A percentile compares a stretch with the other conserved stretches of the same genome.
phyloP scores from a whole-genome alignment of 2,329 filamentous ascomycete genomes.

The Ampelomyces quisqualis region DNA sequence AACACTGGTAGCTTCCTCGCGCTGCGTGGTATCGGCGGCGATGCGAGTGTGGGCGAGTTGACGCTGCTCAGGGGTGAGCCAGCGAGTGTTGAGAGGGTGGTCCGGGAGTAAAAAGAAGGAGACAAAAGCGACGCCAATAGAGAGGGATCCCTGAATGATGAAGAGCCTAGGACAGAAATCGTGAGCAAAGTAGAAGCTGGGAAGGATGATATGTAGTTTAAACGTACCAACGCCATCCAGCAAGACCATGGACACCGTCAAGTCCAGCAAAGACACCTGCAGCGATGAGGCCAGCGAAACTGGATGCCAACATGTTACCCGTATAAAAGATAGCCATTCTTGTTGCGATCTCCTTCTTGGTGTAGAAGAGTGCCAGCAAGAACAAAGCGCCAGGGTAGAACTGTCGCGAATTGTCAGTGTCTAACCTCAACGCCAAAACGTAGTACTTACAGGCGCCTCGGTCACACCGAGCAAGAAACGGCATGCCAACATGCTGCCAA shows the following conservation, averaged over 20 bases:
- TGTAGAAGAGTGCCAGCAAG: constrained; percentile 65
- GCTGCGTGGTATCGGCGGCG: constrained; percentile 52
- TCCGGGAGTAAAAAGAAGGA: constrained; percentile 45
- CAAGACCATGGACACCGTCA: constrained; percentile 20
- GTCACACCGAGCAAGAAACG: constrained; percentile 37
- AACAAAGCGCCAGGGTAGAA: constrained; percentile 64
- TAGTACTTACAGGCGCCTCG: too few species aligned
- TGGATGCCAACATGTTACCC: constrained; percentile 17
- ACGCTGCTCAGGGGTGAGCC: constrained; percentile 50
- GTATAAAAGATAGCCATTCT: constrained; percentile 13
- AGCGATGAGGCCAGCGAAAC: constrained; percentile 19
- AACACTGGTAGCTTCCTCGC: constrained; percentile 46
- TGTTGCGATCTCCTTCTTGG: constrained; percentile 49
- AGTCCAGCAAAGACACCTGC: constrained; percentile 18
- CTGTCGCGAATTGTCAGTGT: too few species aligned
- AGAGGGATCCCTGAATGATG: constrained; percentile 17
- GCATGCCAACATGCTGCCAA: constrained; percentile 30
- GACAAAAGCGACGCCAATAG: constrained; percentile 30
- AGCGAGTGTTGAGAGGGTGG: constrained; percentile 42
- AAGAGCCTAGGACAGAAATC: too few species aligned
- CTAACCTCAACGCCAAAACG: too few species aligned
- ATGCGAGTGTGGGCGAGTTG: constrained; percentile 36
- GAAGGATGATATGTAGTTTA: too few species aligned
- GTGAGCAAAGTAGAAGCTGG: too few species aligned
- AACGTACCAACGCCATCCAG: constrained; percentile 23